Evolutionary conservation across 2,329 filamentous ascomycete genomes (phyloP).

Genomic region (Fusarium sp.): DNA sequence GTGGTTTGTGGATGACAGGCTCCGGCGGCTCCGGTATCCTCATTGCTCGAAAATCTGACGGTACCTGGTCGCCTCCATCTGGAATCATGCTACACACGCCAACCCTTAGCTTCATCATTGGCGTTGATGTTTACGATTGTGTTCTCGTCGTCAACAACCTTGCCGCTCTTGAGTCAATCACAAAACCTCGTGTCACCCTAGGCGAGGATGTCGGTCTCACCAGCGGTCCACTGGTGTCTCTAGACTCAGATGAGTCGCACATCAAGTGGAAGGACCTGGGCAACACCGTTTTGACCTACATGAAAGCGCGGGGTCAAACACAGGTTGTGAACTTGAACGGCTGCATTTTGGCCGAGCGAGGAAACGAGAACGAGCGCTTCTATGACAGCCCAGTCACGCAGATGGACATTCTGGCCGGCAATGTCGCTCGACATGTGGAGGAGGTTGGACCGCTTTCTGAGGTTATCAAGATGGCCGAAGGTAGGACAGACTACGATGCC

Average conservation of each 20-base stretch:
- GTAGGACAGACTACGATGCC: slow-evolving; percentile 81
- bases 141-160: slow-evolving; percentile 93
- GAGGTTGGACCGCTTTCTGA: slow-evolving; percentile 77
- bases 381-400: slow-evolving; percentile 67
- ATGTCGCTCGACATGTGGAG: slow-evolving; percentile 68
- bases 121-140: slow-evolving; percentile 96
- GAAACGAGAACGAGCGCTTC: slow-evolving; percentile 73
- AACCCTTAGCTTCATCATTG: slow-evolving; percentile 89
- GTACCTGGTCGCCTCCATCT: slow-evolving; percentile 91
- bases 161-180: slow-evolving; percentile 87
- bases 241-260: slow-evolving; percentile 68
- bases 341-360: slow-evolving; percentile 70
- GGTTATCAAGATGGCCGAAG: slow-evolving; percentile 90
- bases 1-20: slow-evolving; percentile 91
- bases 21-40: slow-evolving; percentile 92
- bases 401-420: slow-evolving; percentile 71
- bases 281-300: slow-evolving; percentile 71
- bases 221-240: slow-evolving; percentile 78
- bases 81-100: slow-evolving; percentile 93
- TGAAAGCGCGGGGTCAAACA: slow-evolving; percentile 71
- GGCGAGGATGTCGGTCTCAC: slow-evolving; percentile 85
- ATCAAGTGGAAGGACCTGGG: slow-evolving; percentile 67
- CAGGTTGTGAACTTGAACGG: slow-evolving; percentile 69
- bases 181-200: slow-evolving; percentile 82
- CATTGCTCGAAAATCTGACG: slow-evolving; percentile 86